These are phyloP conservation scores for Suillus bovinus DNA, from an alignment of 768 basidiomycete species.

Conservation along the genomic window DNA sequence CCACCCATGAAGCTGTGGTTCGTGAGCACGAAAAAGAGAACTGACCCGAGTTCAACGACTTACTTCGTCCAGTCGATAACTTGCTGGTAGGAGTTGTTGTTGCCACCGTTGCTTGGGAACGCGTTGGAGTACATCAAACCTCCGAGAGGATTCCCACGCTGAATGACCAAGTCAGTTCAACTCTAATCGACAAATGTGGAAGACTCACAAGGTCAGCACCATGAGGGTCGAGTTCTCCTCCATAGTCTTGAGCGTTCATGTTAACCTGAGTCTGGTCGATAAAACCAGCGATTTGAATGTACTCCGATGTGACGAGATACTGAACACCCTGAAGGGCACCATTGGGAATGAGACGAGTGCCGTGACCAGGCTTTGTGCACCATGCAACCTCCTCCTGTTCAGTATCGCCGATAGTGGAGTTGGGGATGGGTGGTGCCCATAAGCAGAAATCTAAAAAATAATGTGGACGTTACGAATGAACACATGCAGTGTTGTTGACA, in stretches of 20 bases:
- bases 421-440: slow-evolving; percentile 53
- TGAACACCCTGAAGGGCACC: slow-evolving; percentile 68
- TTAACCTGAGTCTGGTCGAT: slow-evolving; percentile 65
- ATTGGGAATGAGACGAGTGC: slow-evolving; percentile 68
- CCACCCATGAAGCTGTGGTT: slow-evolving; percentile 69
- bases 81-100: slow-evolving; percentile 49
- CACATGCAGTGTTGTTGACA: neutral
- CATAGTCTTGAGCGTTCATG: slow-evolving; percentile 52
- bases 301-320: slow-evolving; percentile 55
- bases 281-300: slow-evolving; percentile 61
- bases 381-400: slow-evolving; percentile 74
- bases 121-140: slow-evolving; percentile 65
- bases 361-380: slow-evolving; percentile 66
- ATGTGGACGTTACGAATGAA: slow-evolving; percentile 25
- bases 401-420: slow-evolving; percentile 58
- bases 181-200: slow-evolving; percentile 13
- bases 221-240: slow-evolving; percentile 79
- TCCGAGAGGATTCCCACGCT: slow-evolving; percentile 84
- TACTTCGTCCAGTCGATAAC: slow-evolving; percentile 68
- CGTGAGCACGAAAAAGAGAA: slow-evolving; percentile 8
- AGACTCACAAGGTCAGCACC: slow-evolving; percentile 58
- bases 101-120: slow-evolving; percentile 41
- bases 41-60: slow-evolving; percentile 17
- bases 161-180: slow-evolving; percentile 10
- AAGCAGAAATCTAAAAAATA: slow-evolving; percentile 66